Conservation (phyloP, 2,329 filamentous ascomycete genomes). For the Lecanicillium sp. region DNA sequence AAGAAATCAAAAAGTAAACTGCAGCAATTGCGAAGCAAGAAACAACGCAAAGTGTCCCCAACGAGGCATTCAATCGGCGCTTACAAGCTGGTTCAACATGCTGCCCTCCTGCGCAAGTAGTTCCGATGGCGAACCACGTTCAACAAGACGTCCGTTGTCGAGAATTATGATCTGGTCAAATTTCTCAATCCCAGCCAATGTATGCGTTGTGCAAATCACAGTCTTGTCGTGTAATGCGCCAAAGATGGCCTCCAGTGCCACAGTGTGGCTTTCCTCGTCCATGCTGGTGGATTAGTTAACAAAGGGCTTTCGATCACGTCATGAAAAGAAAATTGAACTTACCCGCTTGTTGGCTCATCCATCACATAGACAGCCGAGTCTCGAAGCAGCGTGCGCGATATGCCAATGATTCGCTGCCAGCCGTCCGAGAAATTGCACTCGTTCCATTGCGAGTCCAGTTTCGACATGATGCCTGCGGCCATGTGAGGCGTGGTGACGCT, state of each 20-base stretch:
- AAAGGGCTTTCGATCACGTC: not conserved
- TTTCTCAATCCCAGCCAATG: conserved; percentile 1
- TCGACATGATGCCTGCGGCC: not conserved
- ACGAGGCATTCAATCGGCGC: no score
- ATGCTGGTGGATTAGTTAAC: not conserved
- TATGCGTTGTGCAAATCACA: not conserved
- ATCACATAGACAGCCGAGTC: not conserved
- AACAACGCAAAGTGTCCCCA: no score
- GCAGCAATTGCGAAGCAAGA: no score
- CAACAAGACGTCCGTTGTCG: not conserved
- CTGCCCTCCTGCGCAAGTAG: not conserved
- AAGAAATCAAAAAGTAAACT: no score
- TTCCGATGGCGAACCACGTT: conserved; percentile 1
- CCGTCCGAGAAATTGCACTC: conserved; percentile 8
- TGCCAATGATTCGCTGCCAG: not conserved
- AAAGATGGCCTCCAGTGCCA: not conserved
- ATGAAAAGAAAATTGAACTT: no score
- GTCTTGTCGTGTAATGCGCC: not conserved
- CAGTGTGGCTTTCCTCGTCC: not conserved
- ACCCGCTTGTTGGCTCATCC: conserved; percentile 9
- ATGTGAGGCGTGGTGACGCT: no score
- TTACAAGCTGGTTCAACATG: not conserved
- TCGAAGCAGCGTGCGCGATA: not conserved
- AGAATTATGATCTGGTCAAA: conserved; percentile 1
- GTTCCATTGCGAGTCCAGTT: conserved; percentile 1